Evolutionary conservation across 352 stramenopile genomes (phyloP).

Genomic region (Phytophthora parvispora): DNA sequence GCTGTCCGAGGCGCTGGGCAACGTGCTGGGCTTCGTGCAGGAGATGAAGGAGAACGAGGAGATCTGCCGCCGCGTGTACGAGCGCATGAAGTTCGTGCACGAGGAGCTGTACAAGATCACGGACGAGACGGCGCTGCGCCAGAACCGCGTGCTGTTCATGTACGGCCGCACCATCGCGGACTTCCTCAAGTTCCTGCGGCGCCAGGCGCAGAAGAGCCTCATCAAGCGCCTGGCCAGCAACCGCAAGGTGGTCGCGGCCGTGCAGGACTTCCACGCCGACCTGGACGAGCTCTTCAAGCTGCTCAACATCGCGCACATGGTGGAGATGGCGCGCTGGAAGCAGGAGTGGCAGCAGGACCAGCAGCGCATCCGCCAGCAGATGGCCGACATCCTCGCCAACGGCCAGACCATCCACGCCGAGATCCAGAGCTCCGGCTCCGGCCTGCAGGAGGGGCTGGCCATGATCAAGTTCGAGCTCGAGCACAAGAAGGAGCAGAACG

Average conservation of each 20-base stretch:
- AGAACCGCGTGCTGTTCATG: constrained; percentile 35
- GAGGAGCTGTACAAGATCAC: constrained; percentile 45
- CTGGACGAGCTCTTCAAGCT: constrained; percentile 37
- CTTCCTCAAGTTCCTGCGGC: constrained; percentile 32
- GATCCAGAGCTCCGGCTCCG: neutral
- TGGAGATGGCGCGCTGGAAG: constrained; percentile 25
- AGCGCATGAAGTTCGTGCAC: constrained; percentile 35
- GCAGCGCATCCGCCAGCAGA: too few relatives aligned
- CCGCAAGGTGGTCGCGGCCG: constrained; percentile 20
- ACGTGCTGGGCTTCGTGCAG: constrained; percentile 22
- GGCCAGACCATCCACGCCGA: constrained; percentile 1
- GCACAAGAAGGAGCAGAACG: constrained; percentile 15
- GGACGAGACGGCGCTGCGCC: constrained; percentile 34
- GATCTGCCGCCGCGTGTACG: constrained; percentile 20
- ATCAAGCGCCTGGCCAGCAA: constrained; percentile 25
- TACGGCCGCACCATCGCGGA: constrained; percentile 33
- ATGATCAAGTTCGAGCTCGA: constrained; percentile 26
- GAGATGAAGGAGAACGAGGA: constrained; percentile 42
- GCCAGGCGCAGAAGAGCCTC: constrained; percentile 11
- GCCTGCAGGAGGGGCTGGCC: constrained; percentile 3
- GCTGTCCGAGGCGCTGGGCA: constrained; percentile 40
- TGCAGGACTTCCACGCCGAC: constrained; percentile 30
- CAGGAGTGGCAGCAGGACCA: constrained; percentile 11
- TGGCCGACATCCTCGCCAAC: constrained; percentile 12
- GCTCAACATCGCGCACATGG: constrained; percentile 26